Conservation (phyloP, 169 alveolate species). For the Haemoproteus tartakovskyi region DNA sequence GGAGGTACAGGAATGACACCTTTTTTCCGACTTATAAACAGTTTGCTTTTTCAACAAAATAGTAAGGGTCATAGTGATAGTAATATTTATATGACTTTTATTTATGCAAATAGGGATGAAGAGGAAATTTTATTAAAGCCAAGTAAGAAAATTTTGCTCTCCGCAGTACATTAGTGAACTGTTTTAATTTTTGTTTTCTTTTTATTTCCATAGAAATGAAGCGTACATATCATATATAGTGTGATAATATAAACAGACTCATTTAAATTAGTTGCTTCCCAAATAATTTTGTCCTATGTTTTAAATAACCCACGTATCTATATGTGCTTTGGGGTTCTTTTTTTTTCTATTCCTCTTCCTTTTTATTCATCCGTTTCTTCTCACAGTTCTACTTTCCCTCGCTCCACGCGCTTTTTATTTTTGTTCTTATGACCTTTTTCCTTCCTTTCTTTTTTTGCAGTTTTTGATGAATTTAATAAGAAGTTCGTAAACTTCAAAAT, state of each 20-base stretch:
- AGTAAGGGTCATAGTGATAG: background rate
- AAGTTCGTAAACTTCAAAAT: slow-evolving; percentile 14
- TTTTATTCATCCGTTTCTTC: background rate
- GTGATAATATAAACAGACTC: no score
- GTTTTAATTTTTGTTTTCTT: no score
- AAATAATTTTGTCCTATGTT: no score
- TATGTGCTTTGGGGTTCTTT: background rate
- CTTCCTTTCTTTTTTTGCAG: slow-evolving; percentile 2
- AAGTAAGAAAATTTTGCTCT: no score
- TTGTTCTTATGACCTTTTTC: no score
- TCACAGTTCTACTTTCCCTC: background rate
- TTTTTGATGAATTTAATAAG: slow-evolving; percentile 36
- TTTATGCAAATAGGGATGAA: slow-evolving; percentile 57
- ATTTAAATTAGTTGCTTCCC: no score
- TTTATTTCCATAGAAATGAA: no score
- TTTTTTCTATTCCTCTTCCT: background rate
- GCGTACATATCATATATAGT: no score
- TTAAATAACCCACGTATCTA: background rate
- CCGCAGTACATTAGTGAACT: no score
- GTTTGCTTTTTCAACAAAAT: slow-evolving; percentile 20
- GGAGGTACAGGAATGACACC: slow-evolving; percentile 84
- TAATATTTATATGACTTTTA: slow-evolving; percentile 28
- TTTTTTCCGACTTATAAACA: slow-evolving; percentile 68
- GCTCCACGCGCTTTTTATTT: background rate
- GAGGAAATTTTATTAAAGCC: slow-evolving; percentile 43